A percentile compares a stretch with the other conserved stretches of the same genome.
phyloP scores from a whole-genome alignment of 2,329 filamentous ascomycete species.

The Ophiostoma himal-ulmi region DNA sequence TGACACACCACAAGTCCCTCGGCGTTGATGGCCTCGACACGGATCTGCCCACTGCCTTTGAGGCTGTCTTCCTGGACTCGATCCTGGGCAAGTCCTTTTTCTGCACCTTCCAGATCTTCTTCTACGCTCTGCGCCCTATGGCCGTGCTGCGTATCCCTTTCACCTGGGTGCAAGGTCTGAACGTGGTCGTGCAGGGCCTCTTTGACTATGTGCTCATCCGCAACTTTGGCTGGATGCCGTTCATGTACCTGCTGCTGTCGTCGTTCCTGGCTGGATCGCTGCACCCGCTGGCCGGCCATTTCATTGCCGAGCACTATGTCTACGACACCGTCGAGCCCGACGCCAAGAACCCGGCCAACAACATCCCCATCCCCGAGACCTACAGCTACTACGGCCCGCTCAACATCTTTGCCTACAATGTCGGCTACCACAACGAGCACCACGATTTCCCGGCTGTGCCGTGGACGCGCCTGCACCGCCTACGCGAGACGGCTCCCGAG shows the following conservation, averaged over 20 bases:
- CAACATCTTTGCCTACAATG: slow-evolving; percentile 93
- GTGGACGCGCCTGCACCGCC: slow-evolving; percentile 76
- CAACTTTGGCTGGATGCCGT: slow-evolving; percentile 54
- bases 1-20: slow-evolving; percentile 97
- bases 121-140: slow-evolving; percentile 96
- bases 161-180: slow-evolving; percentile 76
- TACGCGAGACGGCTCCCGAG: slow-evolving; percentile 76
- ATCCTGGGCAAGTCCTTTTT: slow-evolving; percentile 97
- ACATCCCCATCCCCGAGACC: slow-evolving; percentile 75
- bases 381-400: slow-evolving; percentile 94
- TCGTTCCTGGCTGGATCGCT: slow-evolving; percentile 91
- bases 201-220: slow-evolving; percentile 70
- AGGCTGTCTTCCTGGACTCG: slow-evolving; percentile 89
- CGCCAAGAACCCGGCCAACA: slow-evolving; percentile 52
- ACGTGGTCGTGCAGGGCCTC: slow-evolving; percentile 66
- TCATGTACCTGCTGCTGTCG: slow-evolving; percentile 80
- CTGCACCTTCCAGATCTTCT: slow-evolving; percentile 97
- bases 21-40: slow-evolving; percentile 95
- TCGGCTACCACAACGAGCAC: slow-evolving; percentile 96
- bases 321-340: slow-evolving; percentile 58
- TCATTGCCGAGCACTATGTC: slow-evolving; percentile 96
- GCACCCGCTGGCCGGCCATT: slow-evolving; percentile 92
- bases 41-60: slow-evolving; percentile 84
- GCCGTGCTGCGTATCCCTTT: slow-evolving; percentile 85
- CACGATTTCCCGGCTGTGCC: slow-evolving; percentile 97